Evolutionary conservation across 106 monocot species (phyloP).

Genomic region (Phalaenopsis aphrodite): DNA sequence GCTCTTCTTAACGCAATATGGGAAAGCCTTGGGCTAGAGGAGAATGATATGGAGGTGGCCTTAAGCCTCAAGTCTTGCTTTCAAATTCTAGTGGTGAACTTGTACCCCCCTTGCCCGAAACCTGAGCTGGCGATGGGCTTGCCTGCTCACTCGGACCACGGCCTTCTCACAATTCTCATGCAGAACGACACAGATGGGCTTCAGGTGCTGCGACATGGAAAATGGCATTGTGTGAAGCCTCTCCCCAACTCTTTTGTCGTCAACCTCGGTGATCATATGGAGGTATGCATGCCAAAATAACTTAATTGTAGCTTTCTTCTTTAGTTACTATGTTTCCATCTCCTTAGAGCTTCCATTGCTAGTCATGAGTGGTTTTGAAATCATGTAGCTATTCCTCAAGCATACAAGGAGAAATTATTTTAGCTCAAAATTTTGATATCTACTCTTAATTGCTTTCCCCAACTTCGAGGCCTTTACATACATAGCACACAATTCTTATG

Average conservation of each 20-base stretch:
- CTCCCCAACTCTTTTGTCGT: constrained; percentile 42
- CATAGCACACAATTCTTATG: too few relatives aligned
- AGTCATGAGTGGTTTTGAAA: too few relatives aligned
- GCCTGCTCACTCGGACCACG: constrained; percentile 63
- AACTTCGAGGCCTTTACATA: too few relatives aligned
- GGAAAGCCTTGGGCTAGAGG: constrained; percentile 46
- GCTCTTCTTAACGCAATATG: constrained; percentile 35
- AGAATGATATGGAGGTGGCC: constrained; percentile 20
- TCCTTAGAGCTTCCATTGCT: not conserved
- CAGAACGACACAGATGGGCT: constrained; percentile 61
- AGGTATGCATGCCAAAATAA: constrained; percentile 27
- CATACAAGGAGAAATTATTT: not conserved
- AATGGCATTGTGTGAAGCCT: constrained; percentile 42
- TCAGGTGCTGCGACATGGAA: constrained; percentile 39
- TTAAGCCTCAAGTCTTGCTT: constrained; percentile 26
- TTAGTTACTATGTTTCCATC: not conserved
- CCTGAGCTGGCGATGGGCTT: constrained; percentile 39
- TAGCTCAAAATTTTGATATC: not conserved
- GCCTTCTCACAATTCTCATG: constrained; percentile 51
- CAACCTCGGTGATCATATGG: constrained; percentile 67
- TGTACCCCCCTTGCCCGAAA: constrained; percentile 47
- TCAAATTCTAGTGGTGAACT: constrained; percentile 32
- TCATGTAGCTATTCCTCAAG: too few relatives aligned
- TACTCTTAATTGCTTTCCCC: not conserved
- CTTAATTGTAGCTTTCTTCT: not conserved